Evolutionary conservation across 2,329 filamentous ascomycete genomes (phyloP).

Genomic region (Claviceps fusiformis): DNA sequence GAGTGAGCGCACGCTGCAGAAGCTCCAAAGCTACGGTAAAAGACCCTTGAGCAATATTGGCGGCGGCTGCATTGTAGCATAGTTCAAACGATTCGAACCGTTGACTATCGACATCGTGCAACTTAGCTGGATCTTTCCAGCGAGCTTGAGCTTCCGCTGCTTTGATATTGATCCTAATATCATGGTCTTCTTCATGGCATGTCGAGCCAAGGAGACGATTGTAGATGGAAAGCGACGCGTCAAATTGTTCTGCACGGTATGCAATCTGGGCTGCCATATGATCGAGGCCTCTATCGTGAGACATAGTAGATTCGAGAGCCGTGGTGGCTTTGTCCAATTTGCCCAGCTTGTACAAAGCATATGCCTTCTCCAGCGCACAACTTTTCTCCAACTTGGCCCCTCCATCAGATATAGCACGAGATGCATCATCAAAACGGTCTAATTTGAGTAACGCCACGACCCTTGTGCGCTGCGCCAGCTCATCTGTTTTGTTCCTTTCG

Average conservation of each 20-base stretch:
- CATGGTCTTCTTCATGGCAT: constrained; percentile 51
- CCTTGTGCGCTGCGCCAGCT: constrained; percentile 52
- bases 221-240: constrained; percentile 52
- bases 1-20: constrained; percentile 53
- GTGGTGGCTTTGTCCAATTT: constrained; percentile 51
- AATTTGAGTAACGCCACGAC: constrained; percentile 67
- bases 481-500: constrained; percentile 45
- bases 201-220: constrained; percentile 35
- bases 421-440: constrained; percentile 67
- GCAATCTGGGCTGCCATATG: constrained; percentile 54
- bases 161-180: constrained; percentile 62
- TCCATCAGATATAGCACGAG: constrained; percentile 52
- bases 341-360: constrained; percentile 73
- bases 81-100: constrained; percentile 68
- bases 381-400: constrained; percentile 45
- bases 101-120: constrained; percentile 35
- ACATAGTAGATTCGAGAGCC: constrained; percentile 21
- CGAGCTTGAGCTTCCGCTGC: constrained; percentile 60
- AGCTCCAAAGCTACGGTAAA: constrained; percentile 50
- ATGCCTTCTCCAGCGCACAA: constrained; percentile 58
- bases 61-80: constrained; percentile 68
- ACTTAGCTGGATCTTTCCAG: constrained; percentile 43
- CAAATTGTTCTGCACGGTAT: constrained; percentile 64
- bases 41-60: constrained; percentile 55
- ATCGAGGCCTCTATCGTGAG: constrained; percentile 23